Percentiles rank a stretch among this genome's conserved stretches.
Evolutionary conservation across 1,284 basidiomycete species (phyloP).

Genomic region (Fomes fomentarius): DNA sequence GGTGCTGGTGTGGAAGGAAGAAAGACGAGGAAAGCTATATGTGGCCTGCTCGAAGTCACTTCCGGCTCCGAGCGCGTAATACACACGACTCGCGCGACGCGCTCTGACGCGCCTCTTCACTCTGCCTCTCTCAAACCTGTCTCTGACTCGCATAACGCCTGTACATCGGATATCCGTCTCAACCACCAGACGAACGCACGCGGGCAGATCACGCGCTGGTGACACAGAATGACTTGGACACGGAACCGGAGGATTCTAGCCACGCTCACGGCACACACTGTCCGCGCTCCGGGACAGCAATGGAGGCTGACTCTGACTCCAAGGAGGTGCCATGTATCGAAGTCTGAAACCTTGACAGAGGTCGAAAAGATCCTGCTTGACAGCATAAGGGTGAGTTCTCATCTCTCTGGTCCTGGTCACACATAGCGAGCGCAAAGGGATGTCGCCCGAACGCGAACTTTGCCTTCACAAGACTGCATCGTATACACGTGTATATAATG

Average conservation of each 20-base stretch:
- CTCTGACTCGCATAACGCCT: neutral
- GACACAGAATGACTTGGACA: slow-evolving; percentile 17
- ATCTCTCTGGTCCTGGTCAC: neutral
- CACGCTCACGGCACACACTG: neutral
- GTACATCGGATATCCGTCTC: neutral
- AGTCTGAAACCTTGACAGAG: slow-evolving; percentile 9
- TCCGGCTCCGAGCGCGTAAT: slow-evolving; percentile 10
- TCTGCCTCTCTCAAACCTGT: neutral
- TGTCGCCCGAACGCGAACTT: no score
- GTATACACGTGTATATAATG: no score
- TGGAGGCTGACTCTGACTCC: neutral
- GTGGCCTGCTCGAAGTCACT: neutral
- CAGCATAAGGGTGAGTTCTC: slow-evolving; percentile 59
- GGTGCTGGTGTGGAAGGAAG: neutral
- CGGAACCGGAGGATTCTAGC: slow-evolving; percentile 16
- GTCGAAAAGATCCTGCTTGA: slow-evolving; percentile 71
- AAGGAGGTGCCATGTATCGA: slow-evolving; percentile 9
- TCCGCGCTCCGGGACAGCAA: neutral
- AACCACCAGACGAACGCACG: neutral
- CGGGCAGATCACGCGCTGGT: neutral
- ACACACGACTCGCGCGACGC: no score
- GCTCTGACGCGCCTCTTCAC: neutral
- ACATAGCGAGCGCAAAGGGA: no score
- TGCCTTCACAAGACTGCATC: no score
- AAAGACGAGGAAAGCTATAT: slow-evolving; percentile 4